Percentiles rank a stretch among this genome's conserved stretches.
These are phyloP conservation scores for Calocybe gambosa DNA, from an alignment of 1,284 basidiomycete genomes.

Conservation along the genomic window DNA sequence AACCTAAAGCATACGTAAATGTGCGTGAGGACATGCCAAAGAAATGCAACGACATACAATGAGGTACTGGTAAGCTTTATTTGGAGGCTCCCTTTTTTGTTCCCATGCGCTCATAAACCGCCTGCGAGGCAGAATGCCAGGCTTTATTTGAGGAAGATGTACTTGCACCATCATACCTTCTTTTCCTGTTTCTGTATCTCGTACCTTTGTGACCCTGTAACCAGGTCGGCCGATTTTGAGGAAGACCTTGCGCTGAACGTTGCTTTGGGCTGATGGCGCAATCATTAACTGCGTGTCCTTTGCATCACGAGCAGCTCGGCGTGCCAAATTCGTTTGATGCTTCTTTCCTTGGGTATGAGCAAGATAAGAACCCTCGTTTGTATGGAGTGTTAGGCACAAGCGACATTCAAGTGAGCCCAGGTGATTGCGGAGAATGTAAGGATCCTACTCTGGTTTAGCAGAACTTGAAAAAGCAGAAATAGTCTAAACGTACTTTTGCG, in stretches of 20 bases:
- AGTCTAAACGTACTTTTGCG: slow-evolving; percentile 63
- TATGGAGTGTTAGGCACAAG: slow-evolving; percentile 95
- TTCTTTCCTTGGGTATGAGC: slow-evolving; percentile 99
- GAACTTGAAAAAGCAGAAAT: background rate
- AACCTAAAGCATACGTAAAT: slow-evolving; percentile 48
- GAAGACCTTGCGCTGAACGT: slow-evolving; percentile 87
- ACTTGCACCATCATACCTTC: slow-evolving; percentile 97
- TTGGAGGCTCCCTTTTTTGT: slow-evolving; percentile 92
- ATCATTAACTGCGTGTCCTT: slow-evolving; percentile 89
- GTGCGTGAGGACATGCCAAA: slow-evolving; percentile 2
- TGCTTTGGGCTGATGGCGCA: slow-evolving; percentile 61
- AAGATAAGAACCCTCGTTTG: slow-evolving; percentile 98
- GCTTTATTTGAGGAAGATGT: slow-evolving; percentile 91
- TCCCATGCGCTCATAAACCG: slow-evolving; percentile 99
- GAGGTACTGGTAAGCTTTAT: slow-evolving; percentile 95
- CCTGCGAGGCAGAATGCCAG: slow-evolving; percentile 78
- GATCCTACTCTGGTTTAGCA: slow-evolving; percentile 57
- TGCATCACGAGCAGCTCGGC: slow-evolving; percentile 91
- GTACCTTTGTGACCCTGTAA: slow-evolving; percentile 86
- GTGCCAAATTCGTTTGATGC: slow-evolving; percentile 96
- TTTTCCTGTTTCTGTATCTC: slow-evolving; percentile 72
- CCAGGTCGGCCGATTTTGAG: slow-evolving; percentile 97
- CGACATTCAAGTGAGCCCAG: slow-evolving; percentile 97
- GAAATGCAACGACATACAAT: slow-evolving; percentile 57
- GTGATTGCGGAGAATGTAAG: slow-evolving; percentile 98